These are phyloP conservation scores for Oleoguttula mirabilis DNA, from an alignment of 495 filamentous ascomycete genomes.

Conservation along the genomic window DNA sequence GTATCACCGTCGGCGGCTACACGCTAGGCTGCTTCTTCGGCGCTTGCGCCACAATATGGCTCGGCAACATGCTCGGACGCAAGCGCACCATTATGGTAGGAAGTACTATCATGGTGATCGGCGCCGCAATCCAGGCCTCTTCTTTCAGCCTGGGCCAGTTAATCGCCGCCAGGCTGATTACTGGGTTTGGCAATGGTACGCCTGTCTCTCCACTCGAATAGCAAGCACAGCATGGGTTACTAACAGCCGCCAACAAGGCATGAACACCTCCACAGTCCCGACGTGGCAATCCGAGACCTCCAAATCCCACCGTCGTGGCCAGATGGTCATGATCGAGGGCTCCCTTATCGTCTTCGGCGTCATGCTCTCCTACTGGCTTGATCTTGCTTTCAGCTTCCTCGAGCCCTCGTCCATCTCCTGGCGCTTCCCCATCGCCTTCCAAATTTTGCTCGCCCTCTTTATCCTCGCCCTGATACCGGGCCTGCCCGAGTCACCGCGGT, in stretches of 20 bases:
- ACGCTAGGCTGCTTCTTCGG: constrained; percentile 66
- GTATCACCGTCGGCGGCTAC: constrained; percentile 51
- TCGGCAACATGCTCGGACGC: constrained; percentile 60
- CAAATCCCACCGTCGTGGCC: constrained; percentile 28
- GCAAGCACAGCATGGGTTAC: neutral
- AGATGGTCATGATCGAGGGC: constrained; percentile 31
- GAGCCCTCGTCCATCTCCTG: constrained; percentile 35
- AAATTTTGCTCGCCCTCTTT: constrained; percentile 16
- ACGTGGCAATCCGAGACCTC: constrained; percentile 26
- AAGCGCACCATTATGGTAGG: constrained; percentile 60
- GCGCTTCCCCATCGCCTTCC: constrained; percentile 37
- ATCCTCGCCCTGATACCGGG: constrained; percentile 13
- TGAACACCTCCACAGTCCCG: constrained; percentile 38
- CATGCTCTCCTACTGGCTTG: constrained; percentile 30
- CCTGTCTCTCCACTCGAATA: neutral
- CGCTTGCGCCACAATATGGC: constrained; percentile 54
- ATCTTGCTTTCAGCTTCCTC: constrained; percentile 36
- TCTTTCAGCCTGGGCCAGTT: constrained; percentile 50
- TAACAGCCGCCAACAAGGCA: constrained; percentile 36
- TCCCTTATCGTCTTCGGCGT: constrained; percentile 26
- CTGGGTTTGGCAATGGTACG: constrained; percentile 43
- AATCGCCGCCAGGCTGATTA: constrained; percentile 52
- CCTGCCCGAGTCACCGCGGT: constrained; percentile 22
- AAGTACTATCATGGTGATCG: constrained; percentile 59
- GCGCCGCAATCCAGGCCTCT: constrained; percentile 53